These are phyloP conservation scores for Camptophora hylomeconis DNA, from an alignment of 2,329 filamentous ascomycete species.

Conservation along the genomic window DNA sequence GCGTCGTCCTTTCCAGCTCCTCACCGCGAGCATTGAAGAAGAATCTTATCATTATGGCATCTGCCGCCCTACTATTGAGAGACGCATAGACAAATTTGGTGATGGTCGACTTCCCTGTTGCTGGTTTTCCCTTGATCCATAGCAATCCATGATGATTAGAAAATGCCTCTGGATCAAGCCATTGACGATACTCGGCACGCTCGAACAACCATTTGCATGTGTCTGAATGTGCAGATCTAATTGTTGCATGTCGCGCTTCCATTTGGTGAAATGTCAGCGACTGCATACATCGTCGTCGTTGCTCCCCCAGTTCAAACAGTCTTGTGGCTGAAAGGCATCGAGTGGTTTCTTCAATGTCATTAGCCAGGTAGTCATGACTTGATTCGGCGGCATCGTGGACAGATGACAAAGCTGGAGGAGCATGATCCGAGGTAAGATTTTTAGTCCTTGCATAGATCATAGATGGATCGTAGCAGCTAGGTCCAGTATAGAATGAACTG, in stretches of 20 bases:
- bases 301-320: too few relatives aligned
- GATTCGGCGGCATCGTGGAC: too few relatives aligned
- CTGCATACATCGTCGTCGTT: too few relatives aligned
- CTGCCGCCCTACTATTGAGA: neutral
- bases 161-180: constrained; percentile 22
- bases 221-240: constrained; percentile 19
- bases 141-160: constrained; percentile 19
- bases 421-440: too few relatives aligned
- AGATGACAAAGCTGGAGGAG: too few relatives aligned
- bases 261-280: constrained; percentile 28
- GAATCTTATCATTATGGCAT: constrained; percentile 26
- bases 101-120: constrained; percentile 25
- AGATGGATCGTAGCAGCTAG: too few relatives aligned
- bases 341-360: too few relatives aligned
- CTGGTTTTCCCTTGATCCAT: constrained; percentile 29
- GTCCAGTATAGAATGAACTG: too few relatives aligned
- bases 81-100: constrained; percentile 19
- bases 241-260: constrained; percentile 21
- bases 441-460: too few relatives aligned
- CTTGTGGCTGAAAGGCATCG: too few relatives aligned
- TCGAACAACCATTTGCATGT: constrained; percentile 33
- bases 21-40: constrained; percentile 39
- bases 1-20: constrained; percentile 30
- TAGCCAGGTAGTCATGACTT: too few relatives aligned
- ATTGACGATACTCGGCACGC: constrained; percentile 23